A percentile compares a stretch with the other conserved stretches of the same genome.
Conservation (phyloP, 2,329 filamentous ascomycete genomes). For the Pseudogymnoascus sp. region DNA sequence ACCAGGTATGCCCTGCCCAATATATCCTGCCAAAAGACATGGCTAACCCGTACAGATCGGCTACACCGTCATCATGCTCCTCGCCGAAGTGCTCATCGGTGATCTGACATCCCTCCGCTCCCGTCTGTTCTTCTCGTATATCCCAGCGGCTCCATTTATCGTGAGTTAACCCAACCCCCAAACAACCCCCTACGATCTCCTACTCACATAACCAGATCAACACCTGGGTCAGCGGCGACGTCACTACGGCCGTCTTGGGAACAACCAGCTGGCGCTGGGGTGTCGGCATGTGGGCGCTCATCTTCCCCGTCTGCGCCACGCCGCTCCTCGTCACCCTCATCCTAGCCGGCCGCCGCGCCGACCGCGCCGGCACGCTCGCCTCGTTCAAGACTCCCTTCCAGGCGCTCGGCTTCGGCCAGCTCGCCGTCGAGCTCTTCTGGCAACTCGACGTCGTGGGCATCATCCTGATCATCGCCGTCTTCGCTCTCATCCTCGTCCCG, state of each 20-base stretch:
- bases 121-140: slow-evolving; percentile 56
- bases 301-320: slow-evolving; percentile 47
- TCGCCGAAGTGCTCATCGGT: slow-evolving; percentile 56
- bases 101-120: slow-evolving; percentile 55
- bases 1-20: slow-evolving; percentile 32
- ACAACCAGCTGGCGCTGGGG: slow-evolving; percentile 52
- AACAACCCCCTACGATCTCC: neutral
- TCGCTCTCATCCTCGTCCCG: slow-evolving; percentile 40
- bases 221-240: slow-evolving; percentile 53
- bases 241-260: slow-evolving; percentile 41
- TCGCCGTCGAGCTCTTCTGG: slow-evolving; percentile 41
- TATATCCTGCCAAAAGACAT: neutral
- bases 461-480: slow-evolving; percentile 36
- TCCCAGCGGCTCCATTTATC: slow-evolving; percentile 51
- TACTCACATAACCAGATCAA: slow-evolving; percentile 36
- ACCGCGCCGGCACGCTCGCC: slow-evolving; percentile 39
- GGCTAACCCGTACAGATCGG: slow-evolving; percentile 36
- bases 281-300: slow-evolving; percentile 55
- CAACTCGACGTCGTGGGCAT: slow-evolving; percentile 45
- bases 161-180: slow-evolving; percentile 19
- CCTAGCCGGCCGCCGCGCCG: slow-evolving; percentile 43
- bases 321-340: slow-evolving; percentile 45
- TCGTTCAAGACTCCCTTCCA: slow-evolving; percentile 37
- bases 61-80: slow-evolving; percentile 51
- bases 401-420: slow-evolving; percentile 30